Evolutionary conservation across 805 yeast species (phyloP).

Genomic region (Candida orba): DNA sequence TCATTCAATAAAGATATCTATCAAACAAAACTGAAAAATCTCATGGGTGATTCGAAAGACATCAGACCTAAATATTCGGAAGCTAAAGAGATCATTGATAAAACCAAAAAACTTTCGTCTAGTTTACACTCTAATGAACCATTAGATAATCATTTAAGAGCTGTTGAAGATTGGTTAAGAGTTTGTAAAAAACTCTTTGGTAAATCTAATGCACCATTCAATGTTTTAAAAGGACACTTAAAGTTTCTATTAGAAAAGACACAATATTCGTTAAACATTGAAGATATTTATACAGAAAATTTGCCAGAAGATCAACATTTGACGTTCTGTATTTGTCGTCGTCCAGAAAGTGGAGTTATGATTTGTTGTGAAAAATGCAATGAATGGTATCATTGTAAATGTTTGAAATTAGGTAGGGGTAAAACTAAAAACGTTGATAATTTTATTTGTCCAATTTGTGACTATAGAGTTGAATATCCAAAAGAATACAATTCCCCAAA

Average conservation of each 20-base stretch:
- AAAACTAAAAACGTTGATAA: conserved; percentile 25
- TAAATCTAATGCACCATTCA: conserved; percentile 28
- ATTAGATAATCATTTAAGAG: conserved; percentile 19
- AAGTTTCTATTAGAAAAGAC: conserved; percentile 16
- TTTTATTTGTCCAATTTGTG: conserved; percentile 52
- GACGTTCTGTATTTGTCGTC: conserved; percentile 56
- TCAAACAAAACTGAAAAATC: conserved; percentile 10
- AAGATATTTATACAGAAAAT: conserved; percentile 17
- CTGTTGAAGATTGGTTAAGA: conserved; percentile 33
- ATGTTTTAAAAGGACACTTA: conserved; percentile 24
- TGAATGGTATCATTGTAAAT: conserved; percentile 65
- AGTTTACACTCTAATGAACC: background rate
- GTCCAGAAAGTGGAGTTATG: conserved; percentile 54
- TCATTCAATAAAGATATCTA: background rate
- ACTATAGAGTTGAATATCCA: conserved; percentile 26
- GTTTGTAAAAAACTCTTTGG: conserved; percentile 28
- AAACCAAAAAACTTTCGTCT: conserved; percentile 9
- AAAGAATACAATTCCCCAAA: conserved; percentile 29
- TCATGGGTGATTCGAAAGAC: conserved; percentile 26
- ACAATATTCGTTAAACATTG: conserved; percentile 19
- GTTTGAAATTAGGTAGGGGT: conserved; percentile 38
- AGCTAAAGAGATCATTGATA: conserved; percentile 22
- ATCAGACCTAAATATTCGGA: conserved; percentile 26
- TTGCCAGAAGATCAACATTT: conserved; percentile 13
- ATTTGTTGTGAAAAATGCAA: conserved; percentile 63